phyloP scores from a whole-genome alignment of 495 filamentous ascomycete genomes.

The Neurospora sp. region DNA sequence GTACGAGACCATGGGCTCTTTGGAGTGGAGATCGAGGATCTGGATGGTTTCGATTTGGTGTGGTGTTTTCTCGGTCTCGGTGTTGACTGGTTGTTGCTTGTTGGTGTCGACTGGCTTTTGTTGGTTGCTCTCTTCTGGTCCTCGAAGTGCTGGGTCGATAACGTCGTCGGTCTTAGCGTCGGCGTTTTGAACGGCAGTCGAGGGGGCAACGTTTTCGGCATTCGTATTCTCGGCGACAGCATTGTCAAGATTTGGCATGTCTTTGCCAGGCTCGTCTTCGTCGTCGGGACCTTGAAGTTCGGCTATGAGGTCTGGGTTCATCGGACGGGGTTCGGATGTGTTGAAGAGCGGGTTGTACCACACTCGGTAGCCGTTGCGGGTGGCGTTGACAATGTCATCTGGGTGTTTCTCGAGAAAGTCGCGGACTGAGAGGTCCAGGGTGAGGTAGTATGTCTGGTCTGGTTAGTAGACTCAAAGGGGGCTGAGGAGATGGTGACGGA shows the following conservation, averaged over 20 bases:
- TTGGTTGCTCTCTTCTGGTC: background rate
- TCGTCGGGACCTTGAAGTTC: constrained; percentile 23
- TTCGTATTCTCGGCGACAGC: constrained; percentile 5
- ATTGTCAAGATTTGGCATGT: constrained; percentile 16
- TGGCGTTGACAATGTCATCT: constrained; percentile 20
- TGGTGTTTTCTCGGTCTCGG: constrained; percentile 15
- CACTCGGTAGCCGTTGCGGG: constrained; percentile 21
- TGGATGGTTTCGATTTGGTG: constrained; percentile 41
- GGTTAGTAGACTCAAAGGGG: background rate
- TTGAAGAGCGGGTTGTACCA: constrained; percentile 29
- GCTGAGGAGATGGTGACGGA: constrained; percentile 1
- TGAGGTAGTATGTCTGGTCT: constrained; percentile 44
- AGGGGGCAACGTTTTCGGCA: background rate
- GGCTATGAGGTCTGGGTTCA: constrained; percentile 10
- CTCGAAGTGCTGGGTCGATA: constrained; percentile 10
- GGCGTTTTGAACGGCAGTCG: constrained; percentile 5
- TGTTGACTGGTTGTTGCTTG: constrained; percentile 1
- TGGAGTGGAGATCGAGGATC: constrained; percentile 65
- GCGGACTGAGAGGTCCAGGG: constrained; percentile 43
- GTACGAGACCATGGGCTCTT: constrained; percentile 64
- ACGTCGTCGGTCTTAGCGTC: background rate
- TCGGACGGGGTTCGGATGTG: constrained; percentile 10
- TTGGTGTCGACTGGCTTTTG: background rate
- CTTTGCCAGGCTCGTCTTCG: constrained; percentile 16
- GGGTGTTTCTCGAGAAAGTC: constrained; percentile 29